Conservation (phyloP, 352 stramenopile species). For the Phytophthora constricta region DNA sequence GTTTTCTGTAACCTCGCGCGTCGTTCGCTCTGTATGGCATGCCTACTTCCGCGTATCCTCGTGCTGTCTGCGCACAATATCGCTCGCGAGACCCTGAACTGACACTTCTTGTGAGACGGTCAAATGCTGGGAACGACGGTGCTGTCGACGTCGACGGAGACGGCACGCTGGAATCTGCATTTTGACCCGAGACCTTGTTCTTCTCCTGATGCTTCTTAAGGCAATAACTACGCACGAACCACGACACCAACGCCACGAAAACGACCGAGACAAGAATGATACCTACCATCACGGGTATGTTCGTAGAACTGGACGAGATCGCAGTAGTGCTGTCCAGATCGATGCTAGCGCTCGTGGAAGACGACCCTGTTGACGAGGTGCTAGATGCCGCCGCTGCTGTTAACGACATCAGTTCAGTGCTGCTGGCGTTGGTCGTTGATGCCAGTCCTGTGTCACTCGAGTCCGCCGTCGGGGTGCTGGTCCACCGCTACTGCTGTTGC, state of each 20-base stretch:
- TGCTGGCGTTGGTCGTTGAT: not conserved
- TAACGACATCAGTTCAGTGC: not conserved
- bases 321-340: not conserved
- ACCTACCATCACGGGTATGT: slow-evolving; percentile 3
- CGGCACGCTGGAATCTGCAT: slow-evolving; percentile 29
- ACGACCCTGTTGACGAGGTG: not conserved
- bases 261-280: not conserved
- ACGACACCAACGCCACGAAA: not conserved
- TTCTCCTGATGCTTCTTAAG: not conserved
- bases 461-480: not conserved
- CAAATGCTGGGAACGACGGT: slow-evolving; percentile 13
- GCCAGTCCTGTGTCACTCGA: not conserved
- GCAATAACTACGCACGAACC: not conserved
- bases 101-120: not conserved
- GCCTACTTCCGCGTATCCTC: not conserved
- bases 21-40: not conserved
- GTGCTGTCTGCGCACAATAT: not conserved
- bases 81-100: not conserved
- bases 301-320: not conserved
- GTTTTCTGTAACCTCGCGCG: not conserved
- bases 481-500: not conserved
- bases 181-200: not conserved
- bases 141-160: slow-evolving; percentile 35
- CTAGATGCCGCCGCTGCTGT: not conserved
- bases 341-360: not conserved